Evolutionary conservation across 2,329 filamentous ascomycete genomes (phyloP).

Genomic region (Rugonectria rugulosa): DNA sequence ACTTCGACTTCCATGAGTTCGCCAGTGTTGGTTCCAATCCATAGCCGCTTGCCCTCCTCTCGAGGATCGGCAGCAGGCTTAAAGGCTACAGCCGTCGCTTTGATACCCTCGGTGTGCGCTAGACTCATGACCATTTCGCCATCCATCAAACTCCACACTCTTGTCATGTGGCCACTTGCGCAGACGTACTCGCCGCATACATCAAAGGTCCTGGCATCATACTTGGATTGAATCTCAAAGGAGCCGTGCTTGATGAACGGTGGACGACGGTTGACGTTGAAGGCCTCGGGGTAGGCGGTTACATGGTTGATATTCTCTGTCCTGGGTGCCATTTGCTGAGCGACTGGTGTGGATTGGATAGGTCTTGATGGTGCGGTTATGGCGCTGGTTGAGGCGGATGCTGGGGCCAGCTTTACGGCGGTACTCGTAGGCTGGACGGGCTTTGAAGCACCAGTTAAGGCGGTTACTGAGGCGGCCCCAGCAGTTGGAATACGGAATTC

Average conservation of each 20-base stretch:
- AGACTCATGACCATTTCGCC: constrained; percentile 84
- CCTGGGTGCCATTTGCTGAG: constrained; percentile 32
- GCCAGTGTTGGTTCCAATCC: constrained; percentile 89
- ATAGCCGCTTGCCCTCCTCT: constrained; percentile 82
- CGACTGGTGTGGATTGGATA: constrained; percentile 18
- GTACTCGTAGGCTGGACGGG: constrained; percentile 30
- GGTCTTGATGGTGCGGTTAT: neutral
- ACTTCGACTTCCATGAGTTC: constrained; percentile 93
- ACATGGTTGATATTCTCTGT: constrained; percentile 57
- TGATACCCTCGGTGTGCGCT: constrained; percentile 84
- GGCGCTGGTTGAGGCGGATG: constrained; percentile 34
- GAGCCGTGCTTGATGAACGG: constrained; percentile 76
- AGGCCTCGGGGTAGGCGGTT: constrained; percentile 82
- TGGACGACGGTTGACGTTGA: constrained; percentile 82
- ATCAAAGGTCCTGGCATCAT: constrained; percentile 86
- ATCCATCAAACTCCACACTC: constrained; percentile 85
- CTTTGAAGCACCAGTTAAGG: constrained; percentile 26
- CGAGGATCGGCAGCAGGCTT: constrained; percentile 81
- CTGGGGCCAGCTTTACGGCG: constrained; percentile 31
- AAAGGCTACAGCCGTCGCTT: constrained; percentile 82
- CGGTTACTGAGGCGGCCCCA: constrained; percentile 21
- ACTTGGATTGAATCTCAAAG: constrained; percentile 82
- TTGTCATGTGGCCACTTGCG: constrained; percentile 84
- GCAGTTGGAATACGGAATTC: constrained; percentile 36
- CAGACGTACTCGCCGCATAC: constrained; percentile 89